These are phyloP conservation scores for Xylaria scruposa DNA, from an alignment of 495 filamentous ascomycete species.

Conservation along the genomic window DNA sequence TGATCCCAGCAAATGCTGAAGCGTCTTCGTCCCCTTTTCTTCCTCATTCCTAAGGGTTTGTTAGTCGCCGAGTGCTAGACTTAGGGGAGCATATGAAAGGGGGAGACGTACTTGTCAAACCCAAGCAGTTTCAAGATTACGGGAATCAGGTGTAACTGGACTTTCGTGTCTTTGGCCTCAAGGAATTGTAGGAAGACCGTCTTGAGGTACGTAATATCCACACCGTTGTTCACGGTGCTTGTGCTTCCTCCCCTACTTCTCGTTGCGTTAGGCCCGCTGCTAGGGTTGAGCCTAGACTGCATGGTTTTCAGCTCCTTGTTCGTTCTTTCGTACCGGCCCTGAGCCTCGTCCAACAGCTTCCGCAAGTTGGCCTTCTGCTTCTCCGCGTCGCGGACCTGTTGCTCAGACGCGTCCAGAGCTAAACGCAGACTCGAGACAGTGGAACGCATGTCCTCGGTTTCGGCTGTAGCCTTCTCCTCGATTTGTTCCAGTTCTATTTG, in stretches of 20 bases:
- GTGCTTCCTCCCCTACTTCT: constrained; percentile 54
- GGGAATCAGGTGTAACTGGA: constrained; percentile 88
- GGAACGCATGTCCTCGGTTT: constrained; percentile 73
- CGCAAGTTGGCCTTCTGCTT: constrained; percentile 79
- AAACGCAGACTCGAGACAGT: constrained; percentile 82
- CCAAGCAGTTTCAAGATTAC: constrained; percentile 89
- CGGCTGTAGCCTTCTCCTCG: constrained; percentile 69
- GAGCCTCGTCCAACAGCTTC: constrained; percentile 77
- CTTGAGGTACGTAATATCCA: constrained; percentile 88
- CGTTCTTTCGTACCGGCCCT: constrained; percentile 76
- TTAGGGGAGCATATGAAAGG: neutral
- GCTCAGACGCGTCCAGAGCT: constrained; percentile 85
- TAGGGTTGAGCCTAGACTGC: constrained; percentile 44
- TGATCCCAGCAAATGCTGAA: constrained; percentile 34
- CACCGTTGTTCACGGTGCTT: constrained; percentile 64
- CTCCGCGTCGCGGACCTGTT: constrained; percentile 79
- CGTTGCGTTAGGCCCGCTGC: constrained; percentile 32
- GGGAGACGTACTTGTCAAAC: constrained; percentile 78
- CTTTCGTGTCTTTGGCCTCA: constrained; percentile 90
- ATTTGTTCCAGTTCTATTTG: constrained; percentile 75
- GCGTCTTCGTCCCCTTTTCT: constrained; percentile 35
- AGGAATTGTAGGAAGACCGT: constrained; percentile 94
- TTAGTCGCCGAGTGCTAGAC: constrained; percentile 20
- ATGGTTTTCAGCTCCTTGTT: constrained; percentile 66
- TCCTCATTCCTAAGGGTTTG: constrained; percentile 31